phyloP scores from a whole-genome alignment of 2,329 filamentous ascomycete species.

The Neonectria magnoliae region DNA sequence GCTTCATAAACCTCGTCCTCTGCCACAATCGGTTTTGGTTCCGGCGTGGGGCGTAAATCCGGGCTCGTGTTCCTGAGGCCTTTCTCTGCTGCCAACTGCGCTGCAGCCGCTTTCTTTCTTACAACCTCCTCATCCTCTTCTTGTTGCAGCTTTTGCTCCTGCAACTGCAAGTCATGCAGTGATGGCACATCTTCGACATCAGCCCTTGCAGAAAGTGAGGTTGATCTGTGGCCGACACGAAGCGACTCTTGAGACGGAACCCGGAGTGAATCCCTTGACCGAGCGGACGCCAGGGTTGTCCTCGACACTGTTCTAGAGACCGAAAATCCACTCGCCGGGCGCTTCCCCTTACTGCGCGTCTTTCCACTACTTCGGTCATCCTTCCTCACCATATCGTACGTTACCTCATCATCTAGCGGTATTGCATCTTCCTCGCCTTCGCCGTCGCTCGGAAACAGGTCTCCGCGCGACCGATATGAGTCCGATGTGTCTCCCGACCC shows the following conservation, averaged over 20 bases:
- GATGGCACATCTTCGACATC: conserved; percentile 55
- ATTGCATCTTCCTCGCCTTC: conserved; percentile 92
- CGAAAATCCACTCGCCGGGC: conserved; percentile 50
- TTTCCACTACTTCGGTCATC: conserved; percentile 75
- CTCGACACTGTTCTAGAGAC: conserved; percentile 65
- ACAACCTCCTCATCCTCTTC: conserved; percentile 65
- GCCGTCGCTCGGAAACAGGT: conserved; percentile 88
- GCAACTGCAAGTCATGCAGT: conserved; percentile 61
- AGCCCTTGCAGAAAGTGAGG: conserved; percentile 47
- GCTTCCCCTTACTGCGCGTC: conserved; percentile 68
- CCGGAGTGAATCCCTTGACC: conserved; percentile 45
- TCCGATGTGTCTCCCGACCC: conserved; percentile 85
- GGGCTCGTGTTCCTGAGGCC: conserved; percentile 52
- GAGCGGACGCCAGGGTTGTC: conserved; percentile 62
- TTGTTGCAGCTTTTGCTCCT: conserved; percentile 61
- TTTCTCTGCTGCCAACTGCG: conserved; percentile 59
- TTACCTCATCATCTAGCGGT: conserved; percentile 92
- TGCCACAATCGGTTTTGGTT: conserved; percentile 43
- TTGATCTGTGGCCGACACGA: conserved; percentile 37
- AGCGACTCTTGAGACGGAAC: conserved; percentile 47
- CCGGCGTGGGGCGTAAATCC: conserved; percentile 17
- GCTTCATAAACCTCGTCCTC: conserved; percentile 46
- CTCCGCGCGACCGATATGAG: conserved; percentile 86
- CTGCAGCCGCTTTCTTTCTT: conserved; percentile 62
- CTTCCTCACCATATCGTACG: conserved; percentile 80